Evolutionary conservation across 2,329 filamentous ascomycete genomes (phyloP).

Genomic region (Diaporthe sp.): DNA sequence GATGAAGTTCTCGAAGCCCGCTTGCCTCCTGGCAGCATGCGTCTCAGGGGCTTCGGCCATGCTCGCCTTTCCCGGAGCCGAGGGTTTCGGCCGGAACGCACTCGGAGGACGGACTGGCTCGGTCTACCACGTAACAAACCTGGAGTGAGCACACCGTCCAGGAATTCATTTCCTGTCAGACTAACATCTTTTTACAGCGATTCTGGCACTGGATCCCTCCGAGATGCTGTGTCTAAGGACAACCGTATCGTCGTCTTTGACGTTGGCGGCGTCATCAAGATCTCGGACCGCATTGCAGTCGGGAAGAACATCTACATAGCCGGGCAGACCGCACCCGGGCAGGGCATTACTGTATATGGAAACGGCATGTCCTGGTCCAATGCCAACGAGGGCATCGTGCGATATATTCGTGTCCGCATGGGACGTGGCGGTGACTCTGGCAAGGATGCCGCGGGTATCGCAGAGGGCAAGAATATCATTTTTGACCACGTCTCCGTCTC

Average conservation of each 20-base stretch:
- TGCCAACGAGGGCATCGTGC: slow-evolving; percentile 65
- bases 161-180: no score
- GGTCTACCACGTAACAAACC: slow-evolving; percentile 32
- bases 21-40: slow-evolving; percentile 21
- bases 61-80: slow-evolving; percentile 33
- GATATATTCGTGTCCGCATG: slow-evolving; percentile 70
- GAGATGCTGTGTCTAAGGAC: slow-evolving; percentile 62
- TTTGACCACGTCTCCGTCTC: slow-evolving; percentile 68
- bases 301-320: slow-evolving; percentile 63
- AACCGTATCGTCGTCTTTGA: slow-evolving; percentile 66
- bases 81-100: slow-evolving; percentile 32
- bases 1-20: slow-evolving; percentile 24
- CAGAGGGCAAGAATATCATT: slow-evolving; percentile 66
- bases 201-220: slow-evolving; percentile 62
- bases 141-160: neutral
- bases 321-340: slow-evolving; percentile 64
- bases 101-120: slow-evolving; percentile 18
- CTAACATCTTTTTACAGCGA: slow-evolving; percentile 49
- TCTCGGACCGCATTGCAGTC: slow-evolving; percentile 61
- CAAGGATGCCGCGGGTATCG: slow-evolving; percentile 68
- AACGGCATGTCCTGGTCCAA: slow-evolving; percentile 67
- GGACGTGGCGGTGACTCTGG: slow-evolving; percentile 64
- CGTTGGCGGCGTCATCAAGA: slow-evolving; percentile 64
- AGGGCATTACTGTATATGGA: slow-evolving; percentile 66
- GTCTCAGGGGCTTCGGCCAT: slow-evolving; percentile 20